Percentiles rank a stretch among this genome's conserved stretches.
These are phyloP conservation scores for Corinectria fuckeliana DNA, from an alignment of 2,329 filamentous ascomycete species.

Conservation along the genomic window DNA sequence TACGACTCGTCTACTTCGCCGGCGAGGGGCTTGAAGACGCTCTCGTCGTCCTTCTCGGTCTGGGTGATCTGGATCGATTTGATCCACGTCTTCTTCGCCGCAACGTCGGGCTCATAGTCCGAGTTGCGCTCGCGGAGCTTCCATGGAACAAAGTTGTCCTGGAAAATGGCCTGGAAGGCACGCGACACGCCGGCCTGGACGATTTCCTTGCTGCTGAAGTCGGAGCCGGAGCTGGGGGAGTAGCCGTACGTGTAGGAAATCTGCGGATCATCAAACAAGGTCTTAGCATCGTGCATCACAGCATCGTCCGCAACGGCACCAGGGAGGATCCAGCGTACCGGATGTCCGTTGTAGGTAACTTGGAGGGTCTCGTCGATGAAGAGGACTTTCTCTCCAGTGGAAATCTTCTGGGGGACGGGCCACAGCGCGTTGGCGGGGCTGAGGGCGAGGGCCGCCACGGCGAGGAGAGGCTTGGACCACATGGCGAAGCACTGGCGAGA, in stretches of 20 bases:
- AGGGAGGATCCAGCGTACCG: constrained; percentile 56
- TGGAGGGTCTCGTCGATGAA: constrained; percentile 59
- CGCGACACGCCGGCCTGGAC: constrained; percentile 65
- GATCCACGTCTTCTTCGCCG: constrained; percentile 55
- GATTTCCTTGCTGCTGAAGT: constrained; percentile 58
- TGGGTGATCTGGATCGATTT: constrained; percentile 68
- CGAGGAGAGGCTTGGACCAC: constrained; percentile 43
- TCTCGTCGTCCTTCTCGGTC: constrained; percentile 57
- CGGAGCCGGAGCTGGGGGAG: constrained; percentile 45
- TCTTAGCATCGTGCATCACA: constrained; percentile 40
- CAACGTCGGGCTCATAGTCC: constrained; percentile 66
- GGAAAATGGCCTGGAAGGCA: constrained; percentile 68
- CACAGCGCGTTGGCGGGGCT: constrained; percentile 60
- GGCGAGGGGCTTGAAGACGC: constrained; percentile 65
- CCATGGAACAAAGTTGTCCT: constrained; percentile 77
- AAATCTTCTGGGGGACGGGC: constrained; percentile 60
- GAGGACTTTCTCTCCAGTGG: constrained; percentile 58
- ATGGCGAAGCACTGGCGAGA: constrained; percentile 25
- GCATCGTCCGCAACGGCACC: constrained; percentile 31
- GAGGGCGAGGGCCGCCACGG: constrained; percentile 49
- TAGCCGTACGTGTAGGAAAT: constrained; percentile 56
- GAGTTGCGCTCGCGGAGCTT: constrained; percentile 72
- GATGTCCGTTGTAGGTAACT: constrained; percentile 65
- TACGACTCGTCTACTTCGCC: constrained; percentile 80
- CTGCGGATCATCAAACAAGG: constrained; percentile 48